Percentiles rank a stretch among this genome's conserved stretches.
These are phyloP conservation scores for Apostasia shenzhenica DNA, from an alignment of 106 monocot species.

Conservation along the genomic window DNA sequence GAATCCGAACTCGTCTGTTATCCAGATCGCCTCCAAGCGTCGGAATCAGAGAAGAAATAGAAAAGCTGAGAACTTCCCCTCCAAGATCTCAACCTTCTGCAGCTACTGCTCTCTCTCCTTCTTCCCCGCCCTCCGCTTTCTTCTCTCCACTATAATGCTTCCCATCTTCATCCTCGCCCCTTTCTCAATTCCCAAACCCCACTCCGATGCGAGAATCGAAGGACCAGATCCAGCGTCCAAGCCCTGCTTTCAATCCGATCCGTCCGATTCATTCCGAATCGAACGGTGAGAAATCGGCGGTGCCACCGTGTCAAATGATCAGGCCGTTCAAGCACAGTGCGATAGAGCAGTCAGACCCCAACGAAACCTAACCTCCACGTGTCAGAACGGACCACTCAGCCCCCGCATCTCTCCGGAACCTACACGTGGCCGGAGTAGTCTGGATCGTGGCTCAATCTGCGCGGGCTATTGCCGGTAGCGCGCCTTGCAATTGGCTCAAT, in stretches of 20 bases:
- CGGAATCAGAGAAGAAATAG: neutral
- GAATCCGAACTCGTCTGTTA: neutral
- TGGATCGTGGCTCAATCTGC: no score
- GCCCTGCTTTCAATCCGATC: neutral
- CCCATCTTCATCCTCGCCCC: neutral
- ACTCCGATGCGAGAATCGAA: constrained; percentile 3
- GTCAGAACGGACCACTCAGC: no score
- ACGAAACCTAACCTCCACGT: no score
- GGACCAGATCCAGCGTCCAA: constrained; percentile 5
- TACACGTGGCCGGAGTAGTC: no score
- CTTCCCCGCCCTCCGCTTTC: neutral
- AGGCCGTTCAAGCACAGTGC: neutral
- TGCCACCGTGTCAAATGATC: constrained; percentile 12
- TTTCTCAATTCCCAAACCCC: constrained; percentile 13
- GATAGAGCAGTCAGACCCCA: no score
- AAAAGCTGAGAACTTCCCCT: neutral
- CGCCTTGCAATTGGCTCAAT: no score
- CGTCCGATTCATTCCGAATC: constrained; percentile 5
- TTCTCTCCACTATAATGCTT: neutral
- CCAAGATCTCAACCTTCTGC: neutral
- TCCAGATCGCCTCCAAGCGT: neutral
- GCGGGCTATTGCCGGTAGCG: no score
- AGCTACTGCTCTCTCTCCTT: no score
- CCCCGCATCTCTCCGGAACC: no score
- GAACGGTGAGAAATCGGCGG: neutral